These are phyloP conservation scores for Penicillium sp. DNA, from an alignment of 2,329 filamentous ascomycete genomes.

Conservation along the genomic window DNA sequence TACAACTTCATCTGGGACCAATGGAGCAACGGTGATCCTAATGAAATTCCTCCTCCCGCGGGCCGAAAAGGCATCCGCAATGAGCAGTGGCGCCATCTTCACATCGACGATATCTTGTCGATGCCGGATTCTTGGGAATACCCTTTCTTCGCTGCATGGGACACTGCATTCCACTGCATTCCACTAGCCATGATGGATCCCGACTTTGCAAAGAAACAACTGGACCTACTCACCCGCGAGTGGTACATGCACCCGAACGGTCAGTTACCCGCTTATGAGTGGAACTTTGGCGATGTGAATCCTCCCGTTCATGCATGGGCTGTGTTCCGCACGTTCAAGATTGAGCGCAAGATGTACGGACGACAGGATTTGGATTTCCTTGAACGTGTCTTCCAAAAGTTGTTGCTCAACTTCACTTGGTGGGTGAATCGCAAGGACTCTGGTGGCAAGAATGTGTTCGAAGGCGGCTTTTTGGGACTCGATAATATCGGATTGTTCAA, in stretches of 20 bases:
- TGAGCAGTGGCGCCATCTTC: conserved; percentile 87
- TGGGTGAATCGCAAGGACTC: conserved; percentile 97
- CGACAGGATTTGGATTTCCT: conserved; percentile 93
- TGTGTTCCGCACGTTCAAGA: conserved; percentile 94
- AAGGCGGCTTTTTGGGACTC: conserved; percentile 89
- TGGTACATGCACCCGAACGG: conserved; percentile 99
- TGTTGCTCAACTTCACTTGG: conserved; percentile 97
- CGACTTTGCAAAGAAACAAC: conserved; percentile 96
- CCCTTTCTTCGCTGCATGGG: conserved; percentile 96
- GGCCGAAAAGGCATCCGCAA: conserved; percentile 80
- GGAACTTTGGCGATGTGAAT: conserved; percentile 98
- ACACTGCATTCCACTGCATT: conserved; percentile 95
- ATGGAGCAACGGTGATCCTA: conserved; percentile 92
- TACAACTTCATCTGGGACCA: conserved; percentile 98
- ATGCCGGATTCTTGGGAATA: conserved; percentile 99
- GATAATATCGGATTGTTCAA: conserved; percentile 99
- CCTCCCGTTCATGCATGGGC: conserved; percentile 96
- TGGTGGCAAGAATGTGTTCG: conserved; percentile 95
- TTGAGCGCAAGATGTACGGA: conserved; percentile 95
- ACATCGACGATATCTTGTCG: conserved; percentile 90
- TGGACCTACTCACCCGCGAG: conserved; percentile 91
- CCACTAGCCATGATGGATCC: conserved; percentile 95
- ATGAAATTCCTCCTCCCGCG: conserved; percentile 79
- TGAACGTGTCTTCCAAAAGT: conserved; percentile 93
- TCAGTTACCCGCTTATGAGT: conserved; percentile 88